Conservation (phyloP, 495 filamentous ascomycete species). For the Hypoxylon crocopeplum region DNA sequence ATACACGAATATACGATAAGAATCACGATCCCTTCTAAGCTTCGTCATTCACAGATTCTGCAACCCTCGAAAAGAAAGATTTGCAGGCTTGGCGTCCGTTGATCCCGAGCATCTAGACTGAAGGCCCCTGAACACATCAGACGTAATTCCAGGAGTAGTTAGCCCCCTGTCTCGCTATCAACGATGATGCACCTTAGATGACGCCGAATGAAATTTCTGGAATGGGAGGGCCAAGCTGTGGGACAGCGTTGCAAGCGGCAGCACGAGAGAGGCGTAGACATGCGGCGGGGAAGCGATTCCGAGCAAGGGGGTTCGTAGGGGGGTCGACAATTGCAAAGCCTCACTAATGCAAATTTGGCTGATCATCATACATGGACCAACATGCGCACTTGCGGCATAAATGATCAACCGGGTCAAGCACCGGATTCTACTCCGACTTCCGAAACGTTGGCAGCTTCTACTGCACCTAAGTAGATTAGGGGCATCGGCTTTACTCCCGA, state of each 20-base stretch:
- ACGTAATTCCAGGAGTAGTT: background rate
- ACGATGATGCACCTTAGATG: background rate
- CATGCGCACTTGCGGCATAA: conserved; percentile 2
- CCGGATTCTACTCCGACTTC: conserved; percentile 15
- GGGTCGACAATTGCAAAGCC: conserved; percentile 1
- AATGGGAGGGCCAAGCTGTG: conserved; percentile 2
- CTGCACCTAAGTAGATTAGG: conserved; percentile 12
- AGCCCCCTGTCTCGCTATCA: background rate
- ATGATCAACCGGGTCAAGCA: conserved; percentile 5
- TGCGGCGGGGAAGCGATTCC: conserved; percentile 28
- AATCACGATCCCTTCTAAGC: too few relatives aligned
- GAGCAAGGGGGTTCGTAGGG: conserved; percentile 3
- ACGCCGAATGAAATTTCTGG: background rate
- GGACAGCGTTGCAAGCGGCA: conserved; percentile 5
- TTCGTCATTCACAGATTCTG: background rate
- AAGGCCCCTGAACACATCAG: background rate
- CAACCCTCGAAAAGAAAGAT: background rate
- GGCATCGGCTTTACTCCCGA: conserved; percentile 10
- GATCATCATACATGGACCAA: conserved; percentile 9
- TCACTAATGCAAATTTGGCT: conserved; percentile 7
- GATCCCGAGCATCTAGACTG: background rate
- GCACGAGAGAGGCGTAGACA: background rate
- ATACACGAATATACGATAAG: too few relatives aligned
- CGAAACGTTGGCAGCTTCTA: conserved; percentile 17
- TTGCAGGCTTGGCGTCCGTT: background rate